Conservation (phyloP, 495 filamentous ascomycete species). For the Penicillium riverlandense region DNA sequence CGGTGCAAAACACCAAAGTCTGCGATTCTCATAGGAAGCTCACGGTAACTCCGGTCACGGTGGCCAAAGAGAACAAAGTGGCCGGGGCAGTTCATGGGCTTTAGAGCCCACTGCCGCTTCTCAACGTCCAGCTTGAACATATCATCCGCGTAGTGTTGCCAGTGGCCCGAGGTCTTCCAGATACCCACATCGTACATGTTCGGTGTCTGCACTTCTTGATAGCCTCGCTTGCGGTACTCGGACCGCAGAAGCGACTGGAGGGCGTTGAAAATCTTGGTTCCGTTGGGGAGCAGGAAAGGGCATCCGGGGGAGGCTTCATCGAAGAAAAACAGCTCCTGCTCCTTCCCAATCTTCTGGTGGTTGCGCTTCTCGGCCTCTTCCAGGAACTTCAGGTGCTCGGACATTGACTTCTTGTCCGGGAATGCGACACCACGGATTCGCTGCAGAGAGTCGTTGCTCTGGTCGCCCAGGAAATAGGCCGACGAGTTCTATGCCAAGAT, state of each 20-base stretch:
- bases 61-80: constrained; percentile 74
- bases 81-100: constrained; percentile 98
- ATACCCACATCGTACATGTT: constrained; percentile 90
- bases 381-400: constrained; percentile 83
- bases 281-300: constrained; percentile 90
- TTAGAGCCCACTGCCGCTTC: constrained; percentile 73
- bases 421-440: constrained; percentile 95
- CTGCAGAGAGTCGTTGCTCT: constrained; percentile 86
- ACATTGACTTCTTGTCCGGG: constrained; percentile 90
- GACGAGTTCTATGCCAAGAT: constrained; percentile 64
- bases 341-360: constrained; percentile 81
- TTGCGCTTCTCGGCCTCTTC: constrained; percentile 96
- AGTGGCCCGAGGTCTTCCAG: constrained; percentile 93
- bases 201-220: constrained; percentile 90
- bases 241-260: constrained; percentile 70
- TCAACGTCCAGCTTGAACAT: constrained; percentile 93
- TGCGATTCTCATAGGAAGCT: constrained; percentile 82
- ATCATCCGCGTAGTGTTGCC: constrained; percentile 91
- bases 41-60: constrained; percentile 74
- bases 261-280: constrained; percentile 85
- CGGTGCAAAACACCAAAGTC: constrained; percentile 94
- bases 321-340: constrained; percentile 97
- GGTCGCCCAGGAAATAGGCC: constrained; percentile 92
- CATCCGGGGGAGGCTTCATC: constrained; percentile 85
- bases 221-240: constrained; percentile 89